Evolutionary conservation across 2,329 filamentous ascomycete species (phyloP), one percentile per base, ranked within the genome.

Genomic region (Fusarium robinianum): DNA sequence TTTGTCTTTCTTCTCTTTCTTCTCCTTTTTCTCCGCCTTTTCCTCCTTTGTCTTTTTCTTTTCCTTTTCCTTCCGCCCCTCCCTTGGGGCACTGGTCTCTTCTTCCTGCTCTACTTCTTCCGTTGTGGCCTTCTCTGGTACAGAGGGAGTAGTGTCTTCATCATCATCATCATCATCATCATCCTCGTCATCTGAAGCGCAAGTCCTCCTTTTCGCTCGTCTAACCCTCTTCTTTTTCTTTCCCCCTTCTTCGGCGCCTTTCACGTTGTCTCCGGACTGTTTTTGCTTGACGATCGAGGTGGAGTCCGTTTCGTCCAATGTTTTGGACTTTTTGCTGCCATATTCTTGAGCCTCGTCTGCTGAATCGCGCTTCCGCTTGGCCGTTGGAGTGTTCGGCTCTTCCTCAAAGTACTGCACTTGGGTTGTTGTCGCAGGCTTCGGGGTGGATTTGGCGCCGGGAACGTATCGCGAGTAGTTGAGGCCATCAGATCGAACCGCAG

Each of bases 381-480:
- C 32, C 12, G 52, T 61, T 3, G 49, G 42, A 6, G 54, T 46
- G 8, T 42, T 61, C 1, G 59, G 37, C 31, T 65, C 55, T 8
- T 67, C 62, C n/a, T 64, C 57, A 34, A 67, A 62, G 36, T 55
- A 62, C 26, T 61, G 57, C 5, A 57, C 48, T 23, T 49, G 42
- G 5, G 57, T 35, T 29, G 35, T 25, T 24, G 55, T 36, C 22
- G 40, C 41, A 12, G 46, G n/a, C 12, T 49, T 41, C 12, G 40
- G 26, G 3, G 41, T 36, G 6, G 55, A 19, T 43, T 64, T 66
- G 32, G 60, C 46, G 24, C 61, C 58, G 1, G 68, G 72, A 8
- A 76, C 60, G 49, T 76, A 75, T 47, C 73, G 67, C 30, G 72
- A 64, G 52, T 74, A 74, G 34, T 49, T 53, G 44, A 60, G 64